Conservation (phyloP, 1,284 basidiomycete species). For the Tremellales sp. region DNA sequence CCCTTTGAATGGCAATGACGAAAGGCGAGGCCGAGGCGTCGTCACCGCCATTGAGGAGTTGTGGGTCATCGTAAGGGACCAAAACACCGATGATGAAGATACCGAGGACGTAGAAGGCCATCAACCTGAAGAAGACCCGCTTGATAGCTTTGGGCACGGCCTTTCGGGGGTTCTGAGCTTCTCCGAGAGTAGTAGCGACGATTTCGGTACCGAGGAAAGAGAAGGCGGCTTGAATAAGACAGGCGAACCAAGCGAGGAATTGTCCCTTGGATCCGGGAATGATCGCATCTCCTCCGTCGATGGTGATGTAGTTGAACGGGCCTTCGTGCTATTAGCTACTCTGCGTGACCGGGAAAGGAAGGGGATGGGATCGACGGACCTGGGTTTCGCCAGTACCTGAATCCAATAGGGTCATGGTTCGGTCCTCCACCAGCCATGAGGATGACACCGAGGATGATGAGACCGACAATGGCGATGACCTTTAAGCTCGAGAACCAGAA, state of each 20-base stretch:
- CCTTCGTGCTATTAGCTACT: too few species aligned
- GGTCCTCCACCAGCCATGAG: constrained; percentile 70
- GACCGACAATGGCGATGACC: constrained; percentile 28
- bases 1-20: constrained; percentile 73
- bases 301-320: constrained; percentile 23
- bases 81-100: constrained; percentile 63
- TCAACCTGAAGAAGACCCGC: constrained; percentile 72
- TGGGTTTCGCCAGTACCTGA: constrained; percentile 65
- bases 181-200: constrained; percentile 63
- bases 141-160: constrained; percentile 76
- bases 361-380: constrained; percentile 51
- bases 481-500: constrained; percentile 40
- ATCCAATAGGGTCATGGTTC: constrained; percentile 50
- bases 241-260: constrained; percentile 60
- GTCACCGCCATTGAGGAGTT: constrained; percentile 57
- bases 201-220: constrained; percentile 80
- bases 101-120: constrained; percentile 62
- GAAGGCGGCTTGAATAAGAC: constrained; percentile 72
- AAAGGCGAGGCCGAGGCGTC: constrained; percentile 61
- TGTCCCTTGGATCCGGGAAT: constrained; percentile 51
- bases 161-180: constrained; percentile 61
- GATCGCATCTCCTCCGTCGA: constrained; percentile 17
- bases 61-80: constrained; percentile 64
- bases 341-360: neutral
- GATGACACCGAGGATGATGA: constrained; percentile 61